Base-by-base conservation (phyloP, 2,329 filamentous ascomycete species). In the Hypocreales sp. region DNA sequence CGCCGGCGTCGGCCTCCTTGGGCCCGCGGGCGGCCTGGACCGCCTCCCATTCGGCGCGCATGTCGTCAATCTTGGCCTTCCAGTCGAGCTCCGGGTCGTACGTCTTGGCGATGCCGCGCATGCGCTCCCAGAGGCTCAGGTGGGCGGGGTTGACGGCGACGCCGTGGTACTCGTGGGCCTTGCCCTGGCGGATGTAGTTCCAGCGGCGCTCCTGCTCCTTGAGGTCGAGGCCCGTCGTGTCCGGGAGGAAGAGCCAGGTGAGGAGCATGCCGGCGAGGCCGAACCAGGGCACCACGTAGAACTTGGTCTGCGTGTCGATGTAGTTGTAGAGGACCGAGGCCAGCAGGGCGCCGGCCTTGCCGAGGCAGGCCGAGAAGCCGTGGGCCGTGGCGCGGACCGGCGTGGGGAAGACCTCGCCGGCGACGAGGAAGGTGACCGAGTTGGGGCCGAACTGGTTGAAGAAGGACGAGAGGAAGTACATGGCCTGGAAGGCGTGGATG, bases 391-490 rank as follows among this genome's bases (percentile, higher is more conserved):
- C 87, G 44, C 87, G 84, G 40, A 95, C 75, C 8, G 86, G 81
- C 0, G 86, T 93, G 8, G 87, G 87, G 66, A 82, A 95, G n/a
- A 93, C 83, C 53, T 95, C 87, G 23, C 83, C 87, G 23, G 87
- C 87, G 20, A 92, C 81, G 40, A 95, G 71, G 79, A 95, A 95
- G 35, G 86, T 93, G 44, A 94, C 84, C 25, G 74, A 78, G 67
- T 95, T 95, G 55, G 87, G 87, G 9, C 87, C 87, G 46, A 95
- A 95, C 52, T 95, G 87, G 67, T 94, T 94, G 75, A 95, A 95
- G 65, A 95, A 95, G 15, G 82, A 92, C 7, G 83, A 92, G 41
- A 95, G 54, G 60, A 93, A 94, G 67, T 94, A 94, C 83, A 95
- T 93, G 48, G 86, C 74, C 61, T 94, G 86, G 75, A 95, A 95